Evolutionary conservation across 805 yeast species (phyloP), one percentile per base, ranked within the genome.

Genomic region (Tanozyma kutaoensis): DNA sequence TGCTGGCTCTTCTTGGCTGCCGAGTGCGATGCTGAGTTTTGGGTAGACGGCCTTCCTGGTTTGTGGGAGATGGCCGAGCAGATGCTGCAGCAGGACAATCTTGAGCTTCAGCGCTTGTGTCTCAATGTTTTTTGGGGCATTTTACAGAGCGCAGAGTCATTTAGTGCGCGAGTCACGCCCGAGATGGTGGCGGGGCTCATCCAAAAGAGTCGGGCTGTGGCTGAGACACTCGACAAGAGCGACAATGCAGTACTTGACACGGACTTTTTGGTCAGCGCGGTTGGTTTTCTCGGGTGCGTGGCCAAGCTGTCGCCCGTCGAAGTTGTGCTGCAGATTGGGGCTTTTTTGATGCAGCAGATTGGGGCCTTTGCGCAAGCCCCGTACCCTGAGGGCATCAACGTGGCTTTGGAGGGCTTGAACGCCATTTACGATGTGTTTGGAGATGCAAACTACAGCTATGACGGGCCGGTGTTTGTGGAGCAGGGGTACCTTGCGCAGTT

Each of bases 371-470:
- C 30, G 7, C 25, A 32, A 16, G 24, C 31, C 5, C 24, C 32
- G 17, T 22, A 34, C 15, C 35, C 42, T 2, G 30, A 30, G 20
- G 46, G 48, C 2, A 34, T 43, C n/a, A 63, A 57, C 33, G 47
- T 72, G 8, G 52, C 72, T 4, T 48, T 72, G 22, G 88, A 77
- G 34, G 54, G 76, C 15, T 48, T 81, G 14, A 76, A 81, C 40
- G 56, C 69, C 2, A 42, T 85, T 5, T 82, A 72, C 49, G 95
- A 84, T 33, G 59, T 85, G 5, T 91, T 77, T 51, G 79, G 79
- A 10, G 97, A 91, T 52, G 66, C 66, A 20, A 54, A 48, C 4
- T 77, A 62, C 39, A 65, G 58, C 11, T 85, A 84, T 42, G 94
- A 84, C 45, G 53, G 49, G 15, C 69, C 71, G 3, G 66, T 80